Conservation (phyloP, 805 yeast species). For the Kuraishia molischiana region DNA sequence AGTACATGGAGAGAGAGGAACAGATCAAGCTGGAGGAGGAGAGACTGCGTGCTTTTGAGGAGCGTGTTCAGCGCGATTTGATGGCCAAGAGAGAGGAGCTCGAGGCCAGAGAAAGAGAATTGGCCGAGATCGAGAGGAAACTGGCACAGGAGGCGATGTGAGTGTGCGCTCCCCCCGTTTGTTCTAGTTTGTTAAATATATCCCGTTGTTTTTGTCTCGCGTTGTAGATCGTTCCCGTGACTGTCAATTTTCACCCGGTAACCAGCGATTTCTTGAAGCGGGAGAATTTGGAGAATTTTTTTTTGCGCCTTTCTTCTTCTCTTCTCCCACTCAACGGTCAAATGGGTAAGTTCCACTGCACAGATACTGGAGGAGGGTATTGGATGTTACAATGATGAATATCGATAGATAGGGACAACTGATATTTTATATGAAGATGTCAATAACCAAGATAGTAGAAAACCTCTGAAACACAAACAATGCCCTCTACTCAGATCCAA, state of each 20-base stretch:
- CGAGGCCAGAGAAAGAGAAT: slow-evolving; percentile 26
- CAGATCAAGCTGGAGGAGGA: slow-evolving; percentile 86
- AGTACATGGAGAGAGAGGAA: slow-evolving; percentile 51
- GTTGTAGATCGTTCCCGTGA: no score
- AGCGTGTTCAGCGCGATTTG: slow-evolving; percentile 81
- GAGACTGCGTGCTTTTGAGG: slow-evolving; percentile 77
- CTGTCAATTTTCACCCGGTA: no score
- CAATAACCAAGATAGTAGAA: slow-evolving; percentile 2
- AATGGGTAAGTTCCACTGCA: no score
- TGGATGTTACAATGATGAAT: slow-evolving; percentile 2
- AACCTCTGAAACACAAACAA: background rate
- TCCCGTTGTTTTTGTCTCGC: no score
- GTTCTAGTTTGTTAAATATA: no score
- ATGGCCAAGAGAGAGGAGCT: slow-evolving; percentile 74
- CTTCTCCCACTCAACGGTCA: no score
- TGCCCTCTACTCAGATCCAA: no score
- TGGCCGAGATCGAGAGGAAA: slow-evolving; percentile 11
- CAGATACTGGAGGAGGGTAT: background rate
- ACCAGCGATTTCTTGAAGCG: no score
- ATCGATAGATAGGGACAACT: slow-evolving; percentile 11
- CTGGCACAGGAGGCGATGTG: slow-evolving; percentile 12
- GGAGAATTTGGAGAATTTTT: no score
- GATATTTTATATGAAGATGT: slow-evolving; percentile 5
- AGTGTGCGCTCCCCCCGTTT: no score
- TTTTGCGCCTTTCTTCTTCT: no score